Conservation (phyloP, 495 filamentous ascomycete genomes). For the Trichoderma orchidacearum region DNA sequence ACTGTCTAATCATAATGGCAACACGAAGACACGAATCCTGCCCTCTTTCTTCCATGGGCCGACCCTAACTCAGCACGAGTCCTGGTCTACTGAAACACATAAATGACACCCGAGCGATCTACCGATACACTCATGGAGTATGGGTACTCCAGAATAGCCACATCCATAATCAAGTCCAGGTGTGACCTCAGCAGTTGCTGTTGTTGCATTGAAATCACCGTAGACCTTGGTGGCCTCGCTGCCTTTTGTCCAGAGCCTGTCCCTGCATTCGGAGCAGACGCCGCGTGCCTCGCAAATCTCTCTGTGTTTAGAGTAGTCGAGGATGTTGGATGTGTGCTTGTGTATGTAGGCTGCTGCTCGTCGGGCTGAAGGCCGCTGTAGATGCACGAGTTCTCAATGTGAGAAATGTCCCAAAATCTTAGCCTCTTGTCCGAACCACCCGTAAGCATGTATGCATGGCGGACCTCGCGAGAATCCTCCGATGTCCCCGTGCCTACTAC, state of each 20-base stretch:
- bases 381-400: conserved; percentile 57
- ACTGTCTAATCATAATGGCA: too few relatives aligned
- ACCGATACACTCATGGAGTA: conserved; percentile 87
- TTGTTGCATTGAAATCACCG: conserved; percentile 81
- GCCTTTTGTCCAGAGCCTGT: conserved; percentile 13
- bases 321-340: conserved; percentile 50
- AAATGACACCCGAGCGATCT: conserved; percentile 84
- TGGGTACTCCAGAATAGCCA: conserved; percentile 74
- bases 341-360: conserved; percentile 59
- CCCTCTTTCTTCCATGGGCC: not conserved
- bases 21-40: not conserved
- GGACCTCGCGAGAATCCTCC: conserved; percentile 45
- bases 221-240: conserved; percentile 61
- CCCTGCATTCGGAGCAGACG: conserved; percentile 23
- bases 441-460: conserved; percentile 63
- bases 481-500: conserved; percentile 34
- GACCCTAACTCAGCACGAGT: not conserved
- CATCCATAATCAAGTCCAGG: conserved; percentile 77
- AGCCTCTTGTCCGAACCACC: conserved; percentile 84
- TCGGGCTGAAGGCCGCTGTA: conserved; percentile 67
- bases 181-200: conserved; percentile 76
- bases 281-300: conserved; percentile 36
- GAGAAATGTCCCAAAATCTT: conserved; percentile 78
- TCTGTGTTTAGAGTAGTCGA: conserved; percentile 63
- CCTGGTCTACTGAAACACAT: conserved; percentile 50